phyloP scores from a whole-genome alignment of 2,329 filamentous ascomycete species.

The Ophioceras dolichostomum region DNA sequence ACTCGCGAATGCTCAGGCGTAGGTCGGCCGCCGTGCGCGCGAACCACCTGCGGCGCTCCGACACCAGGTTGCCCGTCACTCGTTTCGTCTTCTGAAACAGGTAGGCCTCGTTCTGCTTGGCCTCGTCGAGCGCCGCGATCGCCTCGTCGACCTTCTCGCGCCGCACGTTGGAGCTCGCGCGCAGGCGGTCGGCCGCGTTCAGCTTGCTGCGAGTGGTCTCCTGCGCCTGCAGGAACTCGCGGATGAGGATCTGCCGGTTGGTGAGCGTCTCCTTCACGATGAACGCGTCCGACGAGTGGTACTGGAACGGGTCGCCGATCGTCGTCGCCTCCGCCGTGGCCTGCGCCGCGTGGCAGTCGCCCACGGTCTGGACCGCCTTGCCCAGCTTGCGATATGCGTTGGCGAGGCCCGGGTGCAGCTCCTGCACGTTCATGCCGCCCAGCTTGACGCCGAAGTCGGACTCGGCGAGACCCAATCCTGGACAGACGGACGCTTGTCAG shows the following conservation, averaged over 20 bases:
- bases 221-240: constrained; percentile 86
- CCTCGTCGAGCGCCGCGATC: constrained; percentile 82
- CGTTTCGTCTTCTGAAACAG: constrained; percentile 76
- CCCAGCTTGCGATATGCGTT: constrained; percentile 93
- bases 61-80: constrained; percentile 78
- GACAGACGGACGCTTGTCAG: no score
- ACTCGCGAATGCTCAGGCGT: constrained; percentile 74
- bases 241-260: constrained; percentile 90
- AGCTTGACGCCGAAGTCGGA: constrained; percentile 90
- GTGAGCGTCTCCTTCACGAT: constrained; percentile 98
- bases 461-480: constrained; percentile 82
- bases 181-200: constrained; percentile 77
- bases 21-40: constrained; percentile 75
- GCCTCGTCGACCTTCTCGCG: constrained; percentile 96
- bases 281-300: constrained; percentile 90
- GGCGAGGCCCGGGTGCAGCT: constrained; percentile 75
- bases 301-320: constrained; percentile 83
- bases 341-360: constrained; percentile 92
- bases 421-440: constrained; percentile 74
- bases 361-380: constrained; percentile 82
- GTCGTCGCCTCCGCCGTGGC: constrained; percentile 94
- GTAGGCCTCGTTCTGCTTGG: constrained; percentile 67
- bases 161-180: constrained; percentile 73
- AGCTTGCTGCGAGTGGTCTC: constrained; percentile 73
- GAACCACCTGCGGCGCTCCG: constrained; percentile 88